Evolutionary conservation across 2,329 filamentous ascomycete genomes (phyloP), one percentile per base, ranked within the genome.

Genomic region (Lachnellula occidentalis): DNA sequence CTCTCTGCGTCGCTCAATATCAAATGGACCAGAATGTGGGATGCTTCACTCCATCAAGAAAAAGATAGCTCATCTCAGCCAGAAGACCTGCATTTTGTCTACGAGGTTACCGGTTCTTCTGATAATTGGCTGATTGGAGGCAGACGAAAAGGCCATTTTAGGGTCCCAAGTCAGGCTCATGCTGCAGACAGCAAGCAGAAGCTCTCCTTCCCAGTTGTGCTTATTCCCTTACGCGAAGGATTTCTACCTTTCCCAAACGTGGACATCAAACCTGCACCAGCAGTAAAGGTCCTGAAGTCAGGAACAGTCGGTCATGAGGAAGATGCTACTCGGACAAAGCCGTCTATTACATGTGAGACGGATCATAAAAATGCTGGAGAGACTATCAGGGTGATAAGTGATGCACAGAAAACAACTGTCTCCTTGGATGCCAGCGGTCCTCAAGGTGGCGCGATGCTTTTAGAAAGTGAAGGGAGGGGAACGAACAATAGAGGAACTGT

Each of bases 91-190:
- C 84, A 91, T 58, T 95, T 95, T 66, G 83, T 86, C 61, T 95
- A 94, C 70, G 92, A 96, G 62, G 77, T 97, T 21, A 82, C 83
- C 14, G 86, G 86, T 1, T 82, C 85, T 15, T 74, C 80, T 2
- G 90, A 92, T 39, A 78, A 82, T 0, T 97, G 92, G 92, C 80
- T 96, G 1, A 75, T 97, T 3, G 92, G 90, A 21, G 92, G 92
- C 0, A 83, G 87, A 43, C 80, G 88, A 48, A 87, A 89, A 60
- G 88, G 87, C 0, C 88, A 90, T 66, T 95, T 96, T 65, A 79
- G 79, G 6, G 82, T 86, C 31, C 77, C 81, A 0, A 70, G 69
- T 4, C 56, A 58, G 9, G 68, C 70, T 27, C 76, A 74, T 7
- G 75, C 74, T 6, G 69, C 74, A 2, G 71, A 76, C 15, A 78